Evolutionary conservation across 768 basidiomycete genomes (phyloP).

Genomic region (Dacryopinax primogenitus): DNA sequence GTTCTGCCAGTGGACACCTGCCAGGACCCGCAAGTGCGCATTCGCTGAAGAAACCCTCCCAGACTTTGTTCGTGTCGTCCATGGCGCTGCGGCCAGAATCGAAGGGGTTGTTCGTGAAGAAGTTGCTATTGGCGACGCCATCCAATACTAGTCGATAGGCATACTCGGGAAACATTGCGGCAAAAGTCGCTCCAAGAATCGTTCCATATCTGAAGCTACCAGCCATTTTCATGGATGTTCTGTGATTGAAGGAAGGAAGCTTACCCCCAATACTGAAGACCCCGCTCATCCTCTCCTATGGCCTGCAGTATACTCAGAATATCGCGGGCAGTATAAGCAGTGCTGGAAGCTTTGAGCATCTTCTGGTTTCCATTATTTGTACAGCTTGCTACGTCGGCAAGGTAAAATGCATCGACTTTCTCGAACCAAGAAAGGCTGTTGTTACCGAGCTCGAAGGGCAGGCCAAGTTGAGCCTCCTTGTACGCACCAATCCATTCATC

Average conservation of each 20-base stretch:
- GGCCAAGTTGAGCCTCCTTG: neutral
- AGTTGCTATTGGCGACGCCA: conserved; percentile 9
- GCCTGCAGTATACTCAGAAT: neutral
- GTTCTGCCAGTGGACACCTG: neutral
- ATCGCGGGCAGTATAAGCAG: neutral
- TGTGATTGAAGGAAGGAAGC: neutral
- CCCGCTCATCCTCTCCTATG: neutral
- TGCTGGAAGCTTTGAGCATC: neutral
- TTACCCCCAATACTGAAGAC: neutral
- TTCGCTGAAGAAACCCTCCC: neutral
- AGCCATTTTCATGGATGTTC: neutral
- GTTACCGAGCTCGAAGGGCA: neutral
- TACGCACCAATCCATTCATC: neutral
- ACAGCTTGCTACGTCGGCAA: neutral
- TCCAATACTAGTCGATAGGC: conserved; percentile 9
- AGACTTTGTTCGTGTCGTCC: conserved; percentile 1
- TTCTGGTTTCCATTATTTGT: neutral
- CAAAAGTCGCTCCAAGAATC: conserved; percentile 7
- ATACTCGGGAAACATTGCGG: conserved; percentile 9
- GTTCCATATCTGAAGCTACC: conserved; percentile 10
- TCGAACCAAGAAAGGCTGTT: neutral
- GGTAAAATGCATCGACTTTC: neutral
- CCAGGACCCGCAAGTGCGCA: neutral
- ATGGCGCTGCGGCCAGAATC: neutral
- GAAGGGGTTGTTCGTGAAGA: neutral